Evolutionary conservation across 306 rosid species (phyloP), one percentile per base, ranked within the genome.

Genomic region (Prunus campanulata): DNA sequence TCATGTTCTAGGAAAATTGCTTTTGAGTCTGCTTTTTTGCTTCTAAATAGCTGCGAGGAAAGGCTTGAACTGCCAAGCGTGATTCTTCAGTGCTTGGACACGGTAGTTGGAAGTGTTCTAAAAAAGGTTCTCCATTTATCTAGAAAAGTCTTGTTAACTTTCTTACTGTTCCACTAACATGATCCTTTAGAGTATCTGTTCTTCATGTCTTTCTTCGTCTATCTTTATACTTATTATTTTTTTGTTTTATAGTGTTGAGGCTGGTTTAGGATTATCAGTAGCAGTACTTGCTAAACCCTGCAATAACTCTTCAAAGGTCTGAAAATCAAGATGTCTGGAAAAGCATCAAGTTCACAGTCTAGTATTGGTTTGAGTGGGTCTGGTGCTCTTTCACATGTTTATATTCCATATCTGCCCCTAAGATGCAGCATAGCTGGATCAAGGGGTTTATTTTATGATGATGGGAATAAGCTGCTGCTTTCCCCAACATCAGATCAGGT

Each of bases 331-430:
- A 95, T 95, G 99, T 82, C 96, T 46, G 92, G 91, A 71, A 87
- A 85, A 86, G 89, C 99, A 79, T 88, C 97, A 48, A 89, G 92
- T 74, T 95, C 96, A 56, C 93, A 87, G 79, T 85, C 93, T 70
- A 87, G 79, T 80, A 85, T 80, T 71, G 86, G 88, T 86, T 75
- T 91, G 86, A 91, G 87, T 68, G 91, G 92, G 57, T 89, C 93
- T 39, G 85, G 86, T 79, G 97, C 91, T 68, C 88, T 95, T 78
- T 95, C 99, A 78, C 99, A 95, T 88, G 92, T 87, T 80, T 95
- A 89, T 84, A 83, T 88, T 83, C 93, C 75, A 80, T 83, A 87
- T 87, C 97, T 93, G 20, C 97, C 99, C 24, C 74, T 92, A 65
- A 84, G 86, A 71, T 88, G 97, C 74, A 80, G 85, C 20, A 46